A percentile compares a stretch with the other conserved stretches of the same genome.
Conservation (phyloP, 2,329 filamentous ascomycete genomes). For the Colletotrichum costaricense region DNA sequence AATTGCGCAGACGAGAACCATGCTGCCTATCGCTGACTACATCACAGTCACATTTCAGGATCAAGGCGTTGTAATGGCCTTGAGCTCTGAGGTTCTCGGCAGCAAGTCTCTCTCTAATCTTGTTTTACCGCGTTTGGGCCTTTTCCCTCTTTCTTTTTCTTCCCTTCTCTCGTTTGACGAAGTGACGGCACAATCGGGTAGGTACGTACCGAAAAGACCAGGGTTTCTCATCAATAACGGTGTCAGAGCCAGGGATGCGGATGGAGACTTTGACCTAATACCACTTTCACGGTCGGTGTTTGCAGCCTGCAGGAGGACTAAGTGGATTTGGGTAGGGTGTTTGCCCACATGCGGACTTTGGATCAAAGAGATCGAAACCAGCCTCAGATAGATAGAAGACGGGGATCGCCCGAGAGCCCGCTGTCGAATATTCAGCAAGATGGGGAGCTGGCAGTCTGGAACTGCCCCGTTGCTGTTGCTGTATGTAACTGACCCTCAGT, state of each 20-base stretch:
- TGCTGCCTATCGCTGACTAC: background rate
- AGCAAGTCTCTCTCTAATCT: background rate
- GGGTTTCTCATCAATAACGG: background rate
- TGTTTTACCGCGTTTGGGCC: background rate
- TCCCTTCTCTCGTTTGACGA: background rate
- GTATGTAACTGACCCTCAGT: background rate
- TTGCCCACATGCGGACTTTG: background rate
- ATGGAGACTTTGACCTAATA: background rate
- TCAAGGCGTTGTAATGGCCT: too few relatives aligned
- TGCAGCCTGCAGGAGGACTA: background rate
- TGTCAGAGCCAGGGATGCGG: background rate
- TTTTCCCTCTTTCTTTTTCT: background rate
- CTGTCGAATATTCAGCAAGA: background rate
- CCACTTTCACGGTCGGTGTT: background rate
- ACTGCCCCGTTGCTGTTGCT: background rate
- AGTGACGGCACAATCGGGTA: background rate
- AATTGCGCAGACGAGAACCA: background rate
- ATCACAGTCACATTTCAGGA: too few relatives aligned
- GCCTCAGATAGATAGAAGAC: conserved; percentile 1
- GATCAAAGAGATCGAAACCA: background rate
- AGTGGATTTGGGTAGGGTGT: background rate
- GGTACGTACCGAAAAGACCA: background rate
- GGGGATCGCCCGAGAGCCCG: conserved; percentile 14
- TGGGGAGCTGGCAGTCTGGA: background rate
- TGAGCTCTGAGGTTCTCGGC: background rate